Evolutionary conservation across 1,284 basidiomycete species (phyloP), one percentile per base, ranked within the genome.

Genomic region (Uromyces viciae-fabae): DNA sequence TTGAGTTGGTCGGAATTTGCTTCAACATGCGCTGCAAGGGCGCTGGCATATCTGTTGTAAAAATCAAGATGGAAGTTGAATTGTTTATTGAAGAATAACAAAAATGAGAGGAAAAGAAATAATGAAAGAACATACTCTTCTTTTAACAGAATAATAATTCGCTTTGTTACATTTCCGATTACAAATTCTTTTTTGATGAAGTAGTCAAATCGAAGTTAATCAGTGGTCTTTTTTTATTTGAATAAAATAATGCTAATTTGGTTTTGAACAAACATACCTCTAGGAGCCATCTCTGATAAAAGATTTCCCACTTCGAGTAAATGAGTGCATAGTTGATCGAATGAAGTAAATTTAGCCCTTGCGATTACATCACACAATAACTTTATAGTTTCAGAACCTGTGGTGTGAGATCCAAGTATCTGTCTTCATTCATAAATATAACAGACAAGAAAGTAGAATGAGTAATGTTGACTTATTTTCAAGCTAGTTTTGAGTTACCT

Each of bases 31-130:
- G 69, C 56, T 25, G 54, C 78, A 33, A 73, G 40, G 5, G 78
- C 78, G 66, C 71, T 81, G 0, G 78, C 78, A 66, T 81, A 81
- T 46, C 78, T 81, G n/a, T 42, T 22, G n/a, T n/a, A n/a, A n/a
- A 64, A 14, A 64, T 64, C 11, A 64, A 33, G 22, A 22, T 42
- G 49, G 38, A 42, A 22, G 40, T 15, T 43, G 25, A 7, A 19
- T 76, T 75, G 8, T 31, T n/a, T n/a, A n/a, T n/a, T n/a, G 52
- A 66, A 46, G 40, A 40, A 38, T 28, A 38, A 3, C 36, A n/a
- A 36, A 14, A 43, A 54, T 11, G 33, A 14, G 43, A 1, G 25
- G 31, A 42, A 33, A 3, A 62, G 33, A 52, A 52, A 52, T 28
- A 38, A 15, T 42, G 36, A n/a, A n/a, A n/a, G 28, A 25, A 46